Evolutionary conservation across 129 eudicot species (phyloP).

Genomic region (Cynara cardunculus): DNA sequence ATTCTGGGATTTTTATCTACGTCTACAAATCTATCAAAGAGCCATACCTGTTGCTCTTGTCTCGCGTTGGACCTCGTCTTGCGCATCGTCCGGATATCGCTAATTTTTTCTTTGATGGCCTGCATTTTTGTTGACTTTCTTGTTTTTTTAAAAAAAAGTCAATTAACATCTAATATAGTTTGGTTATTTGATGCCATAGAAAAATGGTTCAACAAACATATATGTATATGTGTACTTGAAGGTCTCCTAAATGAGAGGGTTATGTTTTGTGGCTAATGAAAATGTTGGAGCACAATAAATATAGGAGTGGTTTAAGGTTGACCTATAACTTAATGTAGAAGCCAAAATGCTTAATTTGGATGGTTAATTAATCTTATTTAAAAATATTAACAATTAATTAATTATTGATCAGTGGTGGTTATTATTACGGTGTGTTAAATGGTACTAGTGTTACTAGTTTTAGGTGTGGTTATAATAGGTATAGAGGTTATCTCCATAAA

Average conservation of each 20-base stretch:
- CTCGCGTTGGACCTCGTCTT: constrained; percentile 23
- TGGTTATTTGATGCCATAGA: not conserved
- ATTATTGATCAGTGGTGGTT: not conserved
- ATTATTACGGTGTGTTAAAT: not conserved
- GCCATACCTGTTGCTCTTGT: constrained; percentile 29
- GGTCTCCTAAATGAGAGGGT: constrained; percentile 21
- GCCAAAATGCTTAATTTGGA: not conserved
- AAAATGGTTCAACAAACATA: constrained; percentile 17
- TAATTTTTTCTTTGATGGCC: constrained; percentile 33
- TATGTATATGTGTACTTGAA: constrained; percentile 15
- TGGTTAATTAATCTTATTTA: not conserved
- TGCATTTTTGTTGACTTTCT: constrained; percentile 32
- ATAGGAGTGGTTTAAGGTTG: constrained; percentile 29
- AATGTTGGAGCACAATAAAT: constrained; percentile 25
- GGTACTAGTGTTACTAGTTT: not conserved
- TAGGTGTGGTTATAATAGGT: no score
- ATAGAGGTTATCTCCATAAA: no score
- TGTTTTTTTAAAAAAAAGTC: constrained; percentile 22
- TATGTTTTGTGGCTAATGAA: constrained; percentile 13
- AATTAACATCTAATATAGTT: constrained; percentile 7
- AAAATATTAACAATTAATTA: not conserved
- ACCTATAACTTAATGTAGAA: not conserved
- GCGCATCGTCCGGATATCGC: constrained; percentile 31
- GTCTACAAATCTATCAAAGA: not conserved
- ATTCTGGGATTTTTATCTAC: not conserved